These are phyloP conservation scores for Trichoderma simmonsii DNA, from an alignment of 2,329 filamentous ascomycete genomes.

Conservation along the genomic window DNA sequence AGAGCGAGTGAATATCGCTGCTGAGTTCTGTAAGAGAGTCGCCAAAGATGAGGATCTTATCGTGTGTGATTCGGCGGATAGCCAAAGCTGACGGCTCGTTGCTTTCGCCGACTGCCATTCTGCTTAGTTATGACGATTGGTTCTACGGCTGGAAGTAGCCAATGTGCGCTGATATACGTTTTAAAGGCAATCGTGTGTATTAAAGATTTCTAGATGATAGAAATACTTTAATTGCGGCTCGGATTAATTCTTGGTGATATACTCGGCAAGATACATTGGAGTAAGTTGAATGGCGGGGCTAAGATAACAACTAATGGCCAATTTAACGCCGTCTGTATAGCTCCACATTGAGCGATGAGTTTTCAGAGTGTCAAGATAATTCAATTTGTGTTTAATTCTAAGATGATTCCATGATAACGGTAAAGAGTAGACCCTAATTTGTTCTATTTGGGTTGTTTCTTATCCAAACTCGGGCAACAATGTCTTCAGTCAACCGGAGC, in stretches of 20 bases:
- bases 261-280: neutral
- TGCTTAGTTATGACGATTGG: neutral
- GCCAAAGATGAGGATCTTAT: neutral
- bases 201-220: neutral
- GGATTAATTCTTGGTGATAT: neutral
- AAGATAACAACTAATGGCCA: neutral
- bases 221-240: neutral
- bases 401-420: neutral
- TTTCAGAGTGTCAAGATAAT: neutral
- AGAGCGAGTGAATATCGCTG: neutral
- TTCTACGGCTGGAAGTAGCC: neutral
- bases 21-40: slow-evolving; percentile 9
- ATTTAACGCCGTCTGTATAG: neutral
- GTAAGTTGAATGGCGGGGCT: neutral
- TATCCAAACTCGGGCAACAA: neutral
- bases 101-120: neutral
- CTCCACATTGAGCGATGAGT: neutral
- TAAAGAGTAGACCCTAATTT: neutral
- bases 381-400: neutral
- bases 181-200: neutral
- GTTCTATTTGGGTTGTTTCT: neutral
- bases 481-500: neutral
- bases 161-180: neutral
- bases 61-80: slow-evolving; percentile 5
- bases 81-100: neutral